Base-by-base conservation (phyloP, 139 green algal genomes). In the Ostreobium quekettii region DNA sequence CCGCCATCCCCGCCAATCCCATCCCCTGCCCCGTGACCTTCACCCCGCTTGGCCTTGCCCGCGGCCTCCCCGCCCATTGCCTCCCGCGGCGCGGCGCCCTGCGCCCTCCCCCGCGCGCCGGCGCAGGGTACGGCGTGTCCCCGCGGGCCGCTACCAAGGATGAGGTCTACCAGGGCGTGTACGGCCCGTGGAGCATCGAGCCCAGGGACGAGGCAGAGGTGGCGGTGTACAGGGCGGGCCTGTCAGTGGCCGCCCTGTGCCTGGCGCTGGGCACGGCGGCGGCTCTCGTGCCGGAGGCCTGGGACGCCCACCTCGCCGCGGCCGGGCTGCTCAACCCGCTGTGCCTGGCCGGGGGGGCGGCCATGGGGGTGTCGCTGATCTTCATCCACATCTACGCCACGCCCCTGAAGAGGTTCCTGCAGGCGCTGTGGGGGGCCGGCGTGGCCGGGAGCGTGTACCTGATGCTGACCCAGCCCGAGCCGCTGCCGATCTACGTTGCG, bases 341-440 rank as follows among this genome's bases (percentile, higher is more conserved):
- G 26, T 80, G 60, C 0, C 49, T 78, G 3, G 39, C 67, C n/a
- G 88, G 81, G 7, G 68, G 60, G 29, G 66, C 36, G 4, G 84
- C 76, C 11, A 64, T 97, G 31, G 91, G 86, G 1, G 49, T 82
- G 1, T 89, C 87, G 6, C 71, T 96, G 31, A 32, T 80, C 5
- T 78, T 94, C 1, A 91, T 97, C 30, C 92, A 97, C 78, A 94
- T 98, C 56, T 98, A 98, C 71, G 71, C 95, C 0, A 77, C 78
- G 0, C 71, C 78, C 0, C 64, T 97, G 2, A 97, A 96, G 74
- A 67, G 70, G 0, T 73, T 82, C 5, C 53, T 96, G 31, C 87
- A 95, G 74, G 76, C 57, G 32, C 63, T 95, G 2, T 90, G 74
- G 73, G 65, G 48, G 1, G 36, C 81, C n/a, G 90, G 90, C 4